These are phyloP conservation scores for Alternaria sp. DNA, from an alignment of 2,329 filamentous ascomycete species.

Conservation along the genomic window DNA sequence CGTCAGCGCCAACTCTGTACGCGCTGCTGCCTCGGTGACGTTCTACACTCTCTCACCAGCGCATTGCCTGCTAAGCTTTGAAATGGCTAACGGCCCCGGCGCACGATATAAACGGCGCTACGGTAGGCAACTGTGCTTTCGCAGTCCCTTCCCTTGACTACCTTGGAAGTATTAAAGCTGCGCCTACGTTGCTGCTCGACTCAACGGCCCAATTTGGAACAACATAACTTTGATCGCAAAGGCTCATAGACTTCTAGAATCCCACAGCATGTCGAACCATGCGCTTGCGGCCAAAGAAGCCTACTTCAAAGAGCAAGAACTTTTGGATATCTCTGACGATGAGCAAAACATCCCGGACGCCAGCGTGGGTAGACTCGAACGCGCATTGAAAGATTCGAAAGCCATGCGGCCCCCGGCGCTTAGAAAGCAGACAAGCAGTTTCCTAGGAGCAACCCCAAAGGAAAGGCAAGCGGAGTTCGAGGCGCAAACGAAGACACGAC, in stretches of 20 bases:
- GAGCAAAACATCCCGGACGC: conserved; percentile 25
- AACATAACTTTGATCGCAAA: neutral
- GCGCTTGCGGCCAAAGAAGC: conserved; percentile 33
- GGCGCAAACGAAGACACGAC: conserved; percentile 24
- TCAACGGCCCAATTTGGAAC: neutral
- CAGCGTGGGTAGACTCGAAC: conserved; percentile 19
- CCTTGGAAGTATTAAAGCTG: neutral
- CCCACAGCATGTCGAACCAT: conserved; percentile 27
- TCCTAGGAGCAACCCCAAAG: conserved; percentile 40
- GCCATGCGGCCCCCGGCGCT: conserved; percentile 24
- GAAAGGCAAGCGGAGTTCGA: conserved; percentile 36
- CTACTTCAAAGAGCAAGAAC: conserved; percentile 38
- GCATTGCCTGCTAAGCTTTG: neutral
- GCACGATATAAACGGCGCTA: conserved; percentile 8
- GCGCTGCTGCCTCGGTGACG: conserved; percentile 21
- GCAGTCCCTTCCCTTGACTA: neutral
- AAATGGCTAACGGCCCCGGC: neutral
- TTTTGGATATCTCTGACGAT: conserved; percentile 40
- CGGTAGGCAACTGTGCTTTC: neutral
- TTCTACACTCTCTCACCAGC: conserved; percentile 8
- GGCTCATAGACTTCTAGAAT: neutral
- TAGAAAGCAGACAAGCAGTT: conserved; percentile 29
- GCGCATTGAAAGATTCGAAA: conserved; percentile 30
- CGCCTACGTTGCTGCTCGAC: neutral
- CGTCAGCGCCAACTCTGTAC: conserved; percentile 19